A percentile compares a stretch with the other conserved stretches of the same genome.
These are phyloP conservation scores for Scedosporium dehoogii DNA, from an alignment of 2,329 filamentous ascomycete species.

Conservation along the genomic window DNA sequence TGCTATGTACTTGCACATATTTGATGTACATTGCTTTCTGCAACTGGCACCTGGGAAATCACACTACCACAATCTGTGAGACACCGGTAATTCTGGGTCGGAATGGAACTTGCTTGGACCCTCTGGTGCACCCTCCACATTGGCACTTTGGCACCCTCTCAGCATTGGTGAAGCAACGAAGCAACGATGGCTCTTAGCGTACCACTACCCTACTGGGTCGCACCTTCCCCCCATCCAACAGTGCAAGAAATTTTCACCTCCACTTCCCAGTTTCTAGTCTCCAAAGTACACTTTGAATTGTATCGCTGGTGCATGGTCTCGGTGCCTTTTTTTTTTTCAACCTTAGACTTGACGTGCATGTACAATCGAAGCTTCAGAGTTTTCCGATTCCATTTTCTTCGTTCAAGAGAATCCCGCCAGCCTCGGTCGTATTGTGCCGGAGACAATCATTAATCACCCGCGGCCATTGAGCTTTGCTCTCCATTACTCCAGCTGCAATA, in stretches of 20 bases:
- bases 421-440: neutral
- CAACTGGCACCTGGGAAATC: neutral
- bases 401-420: neutral
- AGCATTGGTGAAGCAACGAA: too few relatives aligned
- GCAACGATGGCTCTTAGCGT: too few relatives aligned
- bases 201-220: neutral
- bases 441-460: neutral
- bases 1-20: too few relatives aligned
- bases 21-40: neutral
- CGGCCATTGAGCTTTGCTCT: neutral
- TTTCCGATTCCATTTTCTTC: too few relatives aligned
- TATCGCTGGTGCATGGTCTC: too few relatives aligned
- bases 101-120: neutral
- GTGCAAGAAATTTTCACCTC: conserved; percentile 1
- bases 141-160: too few relatives aligned
- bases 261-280: neutral
- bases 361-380: too few relatives aligned
- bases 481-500: neutral
- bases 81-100: conserved; percentile 1
- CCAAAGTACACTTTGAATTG: too few relatives aligned
- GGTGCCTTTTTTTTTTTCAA: too few relatives aligned
- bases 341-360: too few relatives aligned
- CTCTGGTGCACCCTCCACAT: neutral
- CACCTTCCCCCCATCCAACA: neutral
- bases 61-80: neutral